Evolutionary conservation across 257 asterid genomes (phyloP), one percentile per base, ranked within the genome.

Genomic region (Primulina huaijiensis): DNA sequence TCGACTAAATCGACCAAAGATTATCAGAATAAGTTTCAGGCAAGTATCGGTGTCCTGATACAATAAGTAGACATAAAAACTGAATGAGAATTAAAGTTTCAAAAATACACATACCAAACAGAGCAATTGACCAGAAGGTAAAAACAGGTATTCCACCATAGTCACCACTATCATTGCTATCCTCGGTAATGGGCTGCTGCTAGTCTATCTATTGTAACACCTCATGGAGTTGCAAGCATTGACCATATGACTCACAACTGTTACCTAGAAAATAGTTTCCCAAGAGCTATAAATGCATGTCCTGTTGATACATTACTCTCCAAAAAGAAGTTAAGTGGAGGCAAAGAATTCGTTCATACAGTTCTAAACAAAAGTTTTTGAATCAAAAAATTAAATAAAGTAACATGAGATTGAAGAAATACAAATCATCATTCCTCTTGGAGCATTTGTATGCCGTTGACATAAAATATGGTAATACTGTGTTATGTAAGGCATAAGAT

Each of bases 121-220:
- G 67, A 68, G 90, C 76, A 75, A 89, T 70, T 43, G 98, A 82
- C 76, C 57, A 84, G 78, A 85, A 83, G 27, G 80, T 67, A 81
- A 88, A 92, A 72, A 88, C 95, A 64, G 90, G 86, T 60, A 85
- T 69, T 73, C 95, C 95, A 19, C 88, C 91, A 74, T 83, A 87
- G 77, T 88, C 92, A 59, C 96, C 96, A 21, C 71, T 72, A 75
- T 89, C 95, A 75, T 76, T 74, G 79, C 65, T 73, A 60, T 61
- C 77, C 69, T 80, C 83, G 20, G 84, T 64, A 88, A 70, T 60
- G 89, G 85, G 69, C 88, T 80, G 69, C 64, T 80, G 83, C 76
- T 77, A 64, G 88, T 17, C 78, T 83, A 83, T 78, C 73, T 86
- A 46, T 21, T 64, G 74, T 83, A 86, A 72, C 91, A 89, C 80